These are phyloP conservation scores for Pestalotiopsis fici DNA, from an alignment of 2,329 filamentous ascomycete species.

Conservation along the genomic window DNA sequence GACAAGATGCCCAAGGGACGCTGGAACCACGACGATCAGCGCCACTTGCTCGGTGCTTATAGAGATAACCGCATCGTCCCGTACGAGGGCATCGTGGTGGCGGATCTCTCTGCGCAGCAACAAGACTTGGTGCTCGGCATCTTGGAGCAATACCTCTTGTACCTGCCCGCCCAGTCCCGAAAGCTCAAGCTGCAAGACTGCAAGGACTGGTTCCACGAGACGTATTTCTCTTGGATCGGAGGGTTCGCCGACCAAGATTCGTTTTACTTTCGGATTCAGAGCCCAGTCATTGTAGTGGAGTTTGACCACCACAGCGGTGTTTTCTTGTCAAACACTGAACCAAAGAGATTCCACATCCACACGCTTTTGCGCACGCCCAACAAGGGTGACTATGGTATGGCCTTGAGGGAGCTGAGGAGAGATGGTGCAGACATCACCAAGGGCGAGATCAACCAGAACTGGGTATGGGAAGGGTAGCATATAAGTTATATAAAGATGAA, in stretches of 20 bases:
- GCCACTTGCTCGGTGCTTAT: constrained; percentile 77
- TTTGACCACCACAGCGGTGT: constrained; percentile 82
- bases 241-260: constrained; percentile 65
- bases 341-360: constrained; percentile 79
- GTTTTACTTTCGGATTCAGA: constrained; percentile 80
- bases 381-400: constrained; percentile 72
- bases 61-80: constrained; percentile 78
- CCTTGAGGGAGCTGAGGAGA: constrained; percentile 39
- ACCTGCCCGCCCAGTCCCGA: constrained; percentile 61
- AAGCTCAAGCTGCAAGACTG: constrained; percentile 56
- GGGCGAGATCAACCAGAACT: constrained; percentile 32
- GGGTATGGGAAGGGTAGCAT: constrained; percentile 39
- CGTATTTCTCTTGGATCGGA: constrained; percentile 81
- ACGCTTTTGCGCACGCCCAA: constrained; percentile 74
- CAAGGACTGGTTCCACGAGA: constrained; percentile 62
- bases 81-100: constrained; percentile 66
- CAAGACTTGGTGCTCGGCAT: constrained; percentile 58
- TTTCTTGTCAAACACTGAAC: constrained; percentile 72
- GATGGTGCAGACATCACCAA: constrained; percentile 13
- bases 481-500: too few relatives aligned
- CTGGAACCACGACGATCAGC: constrained; percentile 81
- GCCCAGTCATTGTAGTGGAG: constrained; percentile 72
- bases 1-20: constrained; percentile 66
- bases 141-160: constrained; percentile 66
- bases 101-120: constrained; percentile 47